phyloP scores from a whole-genome alignment of 2,329 filamentous ascomycete genomes.

The Fonsecaea pugnacius region DNA sequence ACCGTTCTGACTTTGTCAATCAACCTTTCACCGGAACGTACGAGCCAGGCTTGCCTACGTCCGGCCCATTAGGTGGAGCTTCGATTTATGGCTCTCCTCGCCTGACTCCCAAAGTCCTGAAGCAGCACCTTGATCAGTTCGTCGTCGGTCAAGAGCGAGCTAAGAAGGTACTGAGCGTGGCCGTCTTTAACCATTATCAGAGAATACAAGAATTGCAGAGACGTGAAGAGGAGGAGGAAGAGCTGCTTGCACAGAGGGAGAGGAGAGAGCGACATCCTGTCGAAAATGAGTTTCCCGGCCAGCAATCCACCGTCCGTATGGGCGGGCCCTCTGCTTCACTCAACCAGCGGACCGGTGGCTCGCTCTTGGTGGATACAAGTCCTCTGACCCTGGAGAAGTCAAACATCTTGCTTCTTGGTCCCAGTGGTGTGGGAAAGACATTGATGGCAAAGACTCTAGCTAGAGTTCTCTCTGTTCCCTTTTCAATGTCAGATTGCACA shows the following conservation, averaged over 20 bases:
- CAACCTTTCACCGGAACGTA: constrained; percentile 67
- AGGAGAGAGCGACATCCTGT: constrained; percentile 74
- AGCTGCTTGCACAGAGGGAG: constrained; percentile 71
- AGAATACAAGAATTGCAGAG: constrained; percentile 76
- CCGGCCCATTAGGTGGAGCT: constrained; percentile 65
- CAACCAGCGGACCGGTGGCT: constrained; percentile 37
- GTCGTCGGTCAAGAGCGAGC: constrained; percentile 94
- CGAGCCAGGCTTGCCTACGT: constrained; percentile 64
- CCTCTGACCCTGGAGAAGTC: constrained; percentile 88
- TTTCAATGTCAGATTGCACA: constrained; percentile 94
- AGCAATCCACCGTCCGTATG: constrained; percentile 57
- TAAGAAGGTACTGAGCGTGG: constrained; percentile 86
- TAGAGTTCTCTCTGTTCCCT: constrained; percentile 89
- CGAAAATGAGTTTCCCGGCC: constrained; percentile 72
- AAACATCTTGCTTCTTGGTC: constrained; percentile 86
- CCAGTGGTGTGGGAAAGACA: constrained; percentile 94
- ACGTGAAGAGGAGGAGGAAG: constrained; percentile 78
- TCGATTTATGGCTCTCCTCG: constrained; percentile 61
- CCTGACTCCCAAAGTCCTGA: constrained; percentile 70
- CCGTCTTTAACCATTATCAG: constrained; percentile 97
- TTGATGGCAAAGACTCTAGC: constrained; percentile 89
- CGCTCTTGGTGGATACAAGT: constrained; percentile 58
- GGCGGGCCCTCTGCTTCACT: constrained; percentile 39
- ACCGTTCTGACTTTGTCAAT: constrained; percentile 65
- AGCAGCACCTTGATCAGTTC: constrained; percentile 91